A percentile compares a stretch with the other conserved stretches of the same genome.
Conservation (phyloP, 2,329 filamentous ascomycete genomes). For the Ophiostoma pallidulum region DNA sequence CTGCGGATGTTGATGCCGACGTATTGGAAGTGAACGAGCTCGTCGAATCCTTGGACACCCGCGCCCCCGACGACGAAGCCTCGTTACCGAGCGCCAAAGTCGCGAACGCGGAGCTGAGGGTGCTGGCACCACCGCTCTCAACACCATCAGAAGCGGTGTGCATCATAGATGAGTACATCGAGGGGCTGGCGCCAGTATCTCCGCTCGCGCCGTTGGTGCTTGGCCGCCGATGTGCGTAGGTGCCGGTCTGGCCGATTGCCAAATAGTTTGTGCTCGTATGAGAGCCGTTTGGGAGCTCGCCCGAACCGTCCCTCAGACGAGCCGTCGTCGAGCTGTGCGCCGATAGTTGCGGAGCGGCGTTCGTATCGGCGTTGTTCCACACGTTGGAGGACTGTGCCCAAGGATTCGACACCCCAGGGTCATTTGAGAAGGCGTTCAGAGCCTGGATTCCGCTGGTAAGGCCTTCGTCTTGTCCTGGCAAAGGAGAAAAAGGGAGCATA, state of each 20-base stretch:
- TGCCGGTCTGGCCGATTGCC: conserved; percentile 32
- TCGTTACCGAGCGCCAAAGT: conserved; percentile 9
- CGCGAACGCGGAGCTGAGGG: background rate
- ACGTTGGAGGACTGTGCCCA: conserved; percentile 34
- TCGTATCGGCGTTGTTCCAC: conserved; percentile 48
- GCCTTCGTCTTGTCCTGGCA: conserved; percentile 23
- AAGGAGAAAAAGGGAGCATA: background rate
- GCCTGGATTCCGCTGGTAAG: conserved; percentile 19
- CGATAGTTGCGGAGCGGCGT: conserved; percentile 31
- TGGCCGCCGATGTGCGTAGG: conserved; percentile 24
- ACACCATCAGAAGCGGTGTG: conserved; percentile 6
- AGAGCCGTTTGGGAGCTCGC: conserved; percentile 32
- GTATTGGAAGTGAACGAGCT: conserved; percentile 4
- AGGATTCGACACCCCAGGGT: conserved; percentile 1
- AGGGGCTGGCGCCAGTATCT: conserved; percentile 36
- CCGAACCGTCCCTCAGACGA: conserved; percentile 37
- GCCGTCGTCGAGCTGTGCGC: conserved; percentile 51
- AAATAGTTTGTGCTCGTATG: conserved; percentile 34
- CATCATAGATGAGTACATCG: conserved; percentile 27
- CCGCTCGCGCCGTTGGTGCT: conserved; percentile 27
- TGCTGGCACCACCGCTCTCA: background rate
- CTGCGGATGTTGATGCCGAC: background rate
- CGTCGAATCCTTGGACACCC: background rate
- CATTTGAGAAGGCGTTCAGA: background rate
- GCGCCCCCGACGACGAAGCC: background rate